These are phyloP conservation scores for Aspergillus sparsus DNA, from an alignment of 495 filamentous ascomycete genomes.

Conservation along the genomic window DNA sequence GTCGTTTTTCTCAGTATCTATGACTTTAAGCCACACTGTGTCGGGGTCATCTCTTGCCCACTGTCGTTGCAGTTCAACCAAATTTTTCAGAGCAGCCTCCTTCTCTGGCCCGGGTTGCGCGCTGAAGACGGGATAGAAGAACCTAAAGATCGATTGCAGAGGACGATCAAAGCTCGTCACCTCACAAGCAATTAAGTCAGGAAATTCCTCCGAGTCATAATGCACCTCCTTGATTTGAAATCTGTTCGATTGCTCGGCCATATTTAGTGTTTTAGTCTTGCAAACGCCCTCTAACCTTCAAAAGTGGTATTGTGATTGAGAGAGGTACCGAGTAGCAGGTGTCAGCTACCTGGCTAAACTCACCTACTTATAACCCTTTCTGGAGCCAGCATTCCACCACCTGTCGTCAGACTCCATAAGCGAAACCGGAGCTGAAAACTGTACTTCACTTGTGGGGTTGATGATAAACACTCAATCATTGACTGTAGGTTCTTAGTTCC, in stretches of 20 bases:
- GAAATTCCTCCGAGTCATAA: background rate
- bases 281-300: too few relatives aligned
- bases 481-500: too few relatives aligned
- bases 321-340: too few relatives aligned
- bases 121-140: background rate
- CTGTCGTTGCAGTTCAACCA: slow-evolving; percentile 4
- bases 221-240: background rate
- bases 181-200: background rate
- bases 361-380: too few relatives aligned
- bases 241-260: background rate
- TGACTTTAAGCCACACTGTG: background rate
- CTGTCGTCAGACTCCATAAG: too few relatives aligned
- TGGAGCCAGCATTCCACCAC: too few relatives aligned
- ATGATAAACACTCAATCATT: too few relatives aligned
- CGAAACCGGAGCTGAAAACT: too few relatives aligned
- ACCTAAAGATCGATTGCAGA: background rate
- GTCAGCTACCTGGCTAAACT: too few relatives aligned
- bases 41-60: slow-evolving; percentile 1
- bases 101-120: background rate
- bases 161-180: background rate
- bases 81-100: background rate
- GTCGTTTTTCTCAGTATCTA: background rate
- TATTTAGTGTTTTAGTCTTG: too few relatives aligned
- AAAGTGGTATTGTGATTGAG: too few relatives aligned
- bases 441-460: too few relatives aligned